Conservation (phyloP, 805 yeast genomes). For the Cephaloascus albidus region DNA sequence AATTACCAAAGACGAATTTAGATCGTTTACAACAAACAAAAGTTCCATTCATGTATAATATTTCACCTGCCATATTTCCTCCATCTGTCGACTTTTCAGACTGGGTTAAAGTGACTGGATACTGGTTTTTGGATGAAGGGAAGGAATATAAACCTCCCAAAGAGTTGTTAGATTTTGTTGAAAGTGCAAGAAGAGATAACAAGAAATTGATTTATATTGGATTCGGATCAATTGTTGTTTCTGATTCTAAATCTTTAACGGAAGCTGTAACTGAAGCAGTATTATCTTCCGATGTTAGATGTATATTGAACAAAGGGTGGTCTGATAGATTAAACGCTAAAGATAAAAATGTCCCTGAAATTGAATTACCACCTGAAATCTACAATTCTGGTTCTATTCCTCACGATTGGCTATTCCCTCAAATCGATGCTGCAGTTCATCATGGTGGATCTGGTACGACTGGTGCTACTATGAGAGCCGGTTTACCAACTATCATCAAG, state of each 20-base stretch:
- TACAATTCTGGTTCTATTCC: constrained; percentile 69
- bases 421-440: constrained; percentile 88
- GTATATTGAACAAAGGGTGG: constrained; percentile 93
- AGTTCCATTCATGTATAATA: constrained; percentile 82
- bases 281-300: constrained; percentile 67
- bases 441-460: constrained; percentile 98
- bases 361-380: constrained; percentile 55
- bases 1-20: constrained; percentile 60
- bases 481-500: constrained; percentile 82
- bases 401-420: constrained; percentile 91
- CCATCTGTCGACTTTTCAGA: constrained; percentile 91
- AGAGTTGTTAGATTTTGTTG: constrained; percentile 49
- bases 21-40: constrained; percentile 64
- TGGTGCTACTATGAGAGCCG: constrained; percentile 81
- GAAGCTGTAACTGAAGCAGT: constrained; percentile 75
- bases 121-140: constrained; percentile 83
- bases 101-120: constrained; percentile 94
- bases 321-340: constrained; percentile 57
- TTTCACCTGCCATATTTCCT: constrained; percentile 82
- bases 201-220: constrained; percentile 86
- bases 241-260: constrained; percentile 72
- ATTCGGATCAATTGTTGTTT: constrained; percentile 90
- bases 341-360: constrained; percentile 19
- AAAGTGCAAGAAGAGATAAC: constrained; percentile 44
- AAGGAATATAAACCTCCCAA: constrained; percentile 52